Conservation (phyloP, 1,284 basidiomycete species). For the Mycena citricolor region DNA sequence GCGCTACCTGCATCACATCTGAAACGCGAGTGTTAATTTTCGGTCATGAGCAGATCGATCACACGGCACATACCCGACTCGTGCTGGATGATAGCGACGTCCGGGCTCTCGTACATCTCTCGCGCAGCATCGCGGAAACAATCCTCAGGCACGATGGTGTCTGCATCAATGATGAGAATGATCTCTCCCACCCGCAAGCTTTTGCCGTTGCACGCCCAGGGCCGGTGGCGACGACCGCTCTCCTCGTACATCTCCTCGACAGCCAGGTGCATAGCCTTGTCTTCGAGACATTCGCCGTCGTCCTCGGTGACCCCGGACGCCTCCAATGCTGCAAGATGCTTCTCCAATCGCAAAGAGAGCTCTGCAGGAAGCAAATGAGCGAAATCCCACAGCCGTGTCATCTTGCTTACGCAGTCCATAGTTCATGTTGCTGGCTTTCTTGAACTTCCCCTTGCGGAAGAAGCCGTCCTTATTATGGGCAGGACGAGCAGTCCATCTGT, state of each 20-base stretch:
- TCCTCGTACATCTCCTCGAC: slow-evolving; percentile 66
- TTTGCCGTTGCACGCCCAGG: slow-evolving; percentile 68
- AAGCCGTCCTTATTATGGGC: slow-evolving; percentile 54
- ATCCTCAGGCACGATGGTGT: slow-evolving; percentile 84
- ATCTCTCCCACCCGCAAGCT: slow-evolving; percentile 65
- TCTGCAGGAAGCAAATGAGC: no score
- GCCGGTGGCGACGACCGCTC: slow-evolving; percentile 49
- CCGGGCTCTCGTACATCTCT: slow-evolving; percentile 75
- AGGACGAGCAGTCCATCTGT: slow-evolving; percentile 53
- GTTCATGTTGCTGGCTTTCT: slow-evolving; percentile 90
- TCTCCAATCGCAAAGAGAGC: slow-evolving; percentile 73
- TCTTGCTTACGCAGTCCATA: slow-evolving; percentile 51
- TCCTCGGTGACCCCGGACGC: slow-evolving; percentile 41
- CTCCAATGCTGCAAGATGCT: slow-evolving; percentile 55
- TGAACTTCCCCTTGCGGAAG: slow-evolving; percentile 81
- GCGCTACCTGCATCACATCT: slow-evolving; percentile 84
- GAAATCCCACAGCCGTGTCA: background rate
- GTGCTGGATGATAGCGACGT: slow-evolving; percentile 84
- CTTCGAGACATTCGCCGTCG: slow-evolving; percentile 55
- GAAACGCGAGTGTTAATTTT: background rate
- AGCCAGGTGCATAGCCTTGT: slow-evolving; percentile 61
- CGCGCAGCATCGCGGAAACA: slow-evolving; percentile 85
- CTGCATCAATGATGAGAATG: slow-evolving; percentile 77
- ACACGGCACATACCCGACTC: slow-evolving; percentile 55
- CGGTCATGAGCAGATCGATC: no score